Conservation (phyloP, 768 basidiomycete genomes). For the Filobasidium floriforme region DNA sequence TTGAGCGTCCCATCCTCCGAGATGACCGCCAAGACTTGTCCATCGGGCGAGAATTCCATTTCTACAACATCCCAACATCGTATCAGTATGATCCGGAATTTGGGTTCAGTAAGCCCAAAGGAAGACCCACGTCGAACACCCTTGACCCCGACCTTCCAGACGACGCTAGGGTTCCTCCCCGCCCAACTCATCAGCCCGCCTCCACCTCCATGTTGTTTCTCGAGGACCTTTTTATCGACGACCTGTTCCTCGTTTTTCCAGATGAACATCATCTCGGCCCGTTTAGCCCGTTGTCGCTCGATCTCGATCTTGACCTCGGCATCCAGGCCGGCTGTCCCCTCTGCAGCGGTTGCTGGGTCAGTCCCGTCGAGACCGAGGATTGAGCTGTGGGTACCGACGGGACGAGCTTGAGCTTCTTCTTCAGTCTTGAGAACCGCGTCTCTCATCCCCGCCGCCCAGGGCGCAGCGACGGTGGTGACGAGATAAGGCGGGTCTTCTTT, state of each 20-base stretch:
- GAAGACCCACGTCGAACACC: slow-evolving; percentile 29
- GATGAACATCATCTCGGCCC: slow-evolving; percentile 26
- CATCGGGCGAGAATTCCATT: slow-evolving; percentile 88
- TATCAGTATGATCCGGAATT: too few relatives aligned
- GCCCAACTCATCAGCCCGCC: slow-evolving; percentile 29
- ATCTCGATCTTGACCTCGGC: background rate
- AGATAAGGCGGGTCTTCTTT: slow-evolving; percentile 39
- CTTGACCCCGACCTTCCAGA: slow-evolving; percentile 33
- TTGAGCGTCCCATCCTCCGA: slow-evolving; percentile 87
- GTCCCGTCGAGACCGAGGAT: background rate
- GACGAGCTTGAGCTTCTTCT: slow-evolving; percentile 6
- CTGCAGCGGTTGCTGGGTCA: background rate
- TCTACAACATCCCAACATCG: slow-evolving; percentile 50
- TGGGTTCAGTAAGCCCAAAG: background rate
- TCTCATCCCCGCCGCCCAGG: slow-evolving; percentile 34
- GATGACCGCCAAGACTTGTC: slow-evolving; percentile 78
- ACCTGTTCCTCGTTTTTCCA: slow-evolving; percentile 43
- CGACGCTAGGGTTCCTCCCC: slow-evolving; percentile 43
- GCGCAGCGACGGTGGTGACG: slow-evolving; percentile 25
- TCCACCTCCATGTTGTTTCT: slow-evolving; percentile 5
- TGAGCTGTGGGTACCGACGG: background rate
- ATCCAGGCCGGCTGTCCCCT: background rate
- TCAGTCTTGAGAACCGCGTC: background rate
- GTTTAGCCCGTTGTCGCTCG: background rate
- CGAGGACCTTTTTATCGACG: slow-evolving; percentile 21